These are phyloP conservation scores for Corylus heterophylla DNA, from an alignment of 306 rosid genomes.

Conservation along the genomic window DNA sequence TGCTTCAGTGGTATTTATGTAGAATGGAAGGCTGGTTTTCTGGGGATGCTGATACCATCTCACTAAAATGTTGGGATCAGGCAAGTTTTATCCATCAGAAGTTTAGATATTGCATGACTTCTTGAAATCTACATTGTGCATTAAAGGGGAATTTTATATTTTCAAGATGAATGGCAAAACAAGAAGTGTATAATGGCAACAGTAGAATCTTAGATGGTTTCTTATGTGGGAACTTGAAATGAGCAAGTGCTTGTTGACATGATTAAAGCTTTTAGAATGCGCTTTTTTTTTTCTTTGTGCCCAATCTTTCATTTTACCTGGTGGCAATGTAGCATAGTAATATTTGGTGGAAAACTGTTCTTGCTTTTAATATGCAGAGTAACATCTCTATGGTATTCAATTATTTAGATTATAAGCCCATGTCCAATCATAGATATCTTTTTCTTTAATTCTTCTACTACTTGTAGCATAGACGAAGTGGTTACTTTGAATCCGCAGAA, in stretches of 20 bases:
- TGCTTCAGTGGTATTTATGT: constrained; percentile 96
- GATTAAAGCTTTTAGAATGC: neutral
- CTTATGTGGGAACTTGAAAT: neutral
- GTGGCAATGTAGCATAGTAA: too few species aligned
- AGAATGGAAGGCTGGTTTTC: constrained; percentile 99
- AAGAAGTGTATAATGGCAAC: neutral
- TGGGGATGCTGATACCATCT: constrained; percentile 88
- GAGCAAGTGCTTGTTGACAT: neutral
- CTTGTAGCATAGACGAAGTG: neutral
- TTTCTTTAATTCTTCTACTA: neutral
- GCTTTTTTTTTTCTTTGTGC: neutral
- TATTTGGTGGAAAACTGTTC: too few species aligned
- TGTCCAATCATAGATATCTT: too few species aligned
- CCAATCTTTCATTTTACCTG: too few species aligned
- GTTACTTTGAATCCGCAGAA: neutral
- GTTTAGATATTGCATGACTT: neutral
- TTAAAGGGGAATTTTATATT: neutral
- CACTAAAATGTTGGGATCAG: constrained; percentile 94
- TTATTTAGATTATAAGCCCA: too few species aligned
- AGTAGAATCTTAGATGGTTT: neutral
- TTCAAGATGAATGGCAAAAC: neutral
- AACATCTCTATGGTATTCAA: too few species aligned
- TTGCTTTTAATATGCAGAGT: too few species aligned
- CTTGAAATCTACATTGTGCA: too few species aligned
- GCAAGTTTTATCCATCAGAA: constrained; percentile 38